Conservation (phyloP, 768 basidiomycete genomes). For the Lentinus tigrinus region DNA sequence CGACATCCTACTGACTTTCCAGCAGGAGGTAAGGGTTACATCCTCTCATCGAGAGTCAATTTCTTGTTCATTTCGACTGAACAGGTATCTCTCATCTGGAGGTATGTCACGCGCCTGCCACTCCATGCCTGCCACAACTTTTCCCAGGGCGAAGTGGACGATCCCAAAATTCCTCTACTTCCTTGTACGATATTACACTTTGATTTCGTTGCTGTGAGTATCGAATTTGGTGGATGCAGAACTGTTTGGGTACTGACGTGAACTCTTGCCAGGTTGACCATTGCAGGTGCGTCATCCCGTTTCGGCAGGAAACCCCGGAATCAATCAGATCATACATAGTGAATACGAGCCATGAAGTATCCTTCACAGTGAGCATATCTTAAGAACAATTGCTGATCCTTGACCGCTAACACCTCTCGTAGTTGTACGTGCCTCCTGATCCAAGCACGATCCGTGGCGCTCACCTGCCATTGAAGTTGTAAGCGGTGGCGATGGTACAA, state of each 20-base stretch:
- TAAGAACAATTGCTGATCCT: not conserved
- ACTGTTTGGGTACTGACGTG: not conserved
- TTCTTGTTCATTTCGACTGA: no score
- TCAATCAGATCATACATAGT: not conserved
- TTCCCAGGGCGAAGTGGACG: slow-evolving; percentile 3
- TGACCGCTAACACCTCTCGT: not conserved
- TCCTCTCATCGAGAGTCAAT: no score
- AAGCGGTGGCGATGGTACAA: slow-evolving; percentile 7
- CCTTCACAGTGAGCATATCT: not conserved
- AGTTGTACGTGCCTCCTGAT: not conserved
- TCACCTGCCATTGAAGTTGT: not conserved
- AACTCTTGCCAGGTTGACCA: not conserved
- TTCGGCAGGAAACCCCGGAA: no score
- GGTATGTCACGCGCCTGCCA: not conserved
- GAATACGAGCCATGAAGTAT: not conserved
- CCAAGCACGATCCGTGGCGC: not conserved
- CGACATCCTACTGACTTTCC: slow-evolving; percentile 6
- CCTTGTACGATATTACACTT: slow-evolving; percentile 8
- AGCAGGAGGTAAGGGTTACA: not conserved
- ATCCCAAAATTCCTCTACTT: slow-evolving; percentile 3
- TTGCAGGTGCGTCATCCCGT: no score
- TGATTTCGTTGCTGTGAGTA: slow-evolving; percentile 5
- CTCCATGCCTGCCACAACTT: not conserved
- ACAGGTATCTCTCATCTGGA: slow-evolving; percentile 8
- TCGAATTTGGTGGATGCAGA: not conserved